Base-by-base conservation (phyloP, 257 asterid species). In the Osmanthus fragrans region DNA sequence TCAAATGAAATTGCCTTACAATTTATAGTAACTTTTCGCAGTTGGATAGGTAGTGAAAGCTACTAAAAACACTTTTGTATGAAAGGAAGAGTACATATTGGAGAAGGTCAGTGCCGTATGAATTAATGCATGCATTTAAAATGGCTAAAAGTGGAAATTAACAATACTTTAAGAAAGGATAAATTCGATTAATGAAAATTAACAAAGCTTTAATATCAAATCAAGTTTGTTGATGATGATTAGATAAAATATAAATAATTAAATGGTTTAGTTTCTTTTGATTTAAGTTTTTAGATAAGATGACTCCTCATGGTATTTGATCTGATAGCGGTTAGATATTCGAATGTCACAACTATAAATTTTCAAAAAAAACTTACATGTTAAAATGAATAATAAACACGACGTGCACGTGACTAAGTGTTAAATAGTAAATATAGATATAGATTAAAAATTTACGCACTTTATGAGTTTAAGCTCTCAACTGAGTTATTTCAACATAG, bases 1-100 rank as follows among this genome's bases (percentile, higher is more conserved):
- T 79, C 83, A 75, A 81, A 75, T 72, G 81, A 29, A 21, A 56
- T 68, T 47, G 67, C 21, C 9, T 23, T 63, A 12, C 34, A 63
- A 63, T 63, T 63, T 63, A 63, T 25, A 63, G 69, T 0, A 72
- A 77, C 76, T 69, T 73, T 0, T 78, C 81, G 85, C 51, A 32
- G 86, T 73, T 81, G 77, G 80, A 63, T 76, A 18, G 80, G 47
- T 45, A 76, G 69, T 63, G 36, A 63, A 27, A 63, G 36, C 69
- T 63, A 63, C 15, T 27, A 4, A 27, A 25, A 63, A 11, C 19
- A 23, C 11, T 63, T 23, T 5, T 25, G 4, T 23, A 12, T 10
- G 11, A 60, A 11, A 4, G 18, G 19, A 63, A 23, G 32, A 4
- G n/a, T 42, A 18, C 16, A 4, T 42, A 42, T 42, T 40, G 16